These are phyloP conservation scores for Hypericum perforatum DNA, from an alignment of 345 rosid species.

Conservation along the genomic window DNA sequence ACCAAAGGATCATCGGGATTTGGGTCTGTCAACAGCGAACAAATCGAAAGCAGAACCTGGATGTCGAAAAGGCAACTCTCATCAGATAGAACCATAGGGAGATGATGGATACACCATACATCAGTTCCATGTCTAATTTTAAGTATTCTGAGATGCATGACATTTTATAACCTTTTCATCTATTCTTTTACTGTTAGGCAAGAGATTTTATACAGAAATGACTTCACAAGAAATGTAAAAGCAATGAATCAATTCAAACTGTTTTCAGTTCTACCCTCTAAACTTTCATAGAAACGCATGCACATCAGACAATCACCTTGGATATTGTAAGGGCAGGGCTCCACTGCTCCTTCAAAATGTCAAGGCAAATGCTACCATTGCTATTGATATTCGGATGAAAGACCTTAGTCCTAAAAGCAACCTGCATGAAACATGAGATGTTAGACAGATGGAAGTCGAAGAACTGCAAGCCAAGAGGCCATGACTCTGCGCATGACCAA, in stretches of 20 bases:
- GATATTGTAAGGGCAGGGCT: slow-evolving; percentile 3
- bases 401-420: slow-evolving; percentile 4
- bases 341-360: slow-evolving; percentile 4
- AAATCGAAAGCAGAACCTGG: slow-evolving; percentile 3
- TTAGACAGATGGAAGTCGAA: neutral
- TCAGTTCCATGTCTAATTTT: too few species aligned
- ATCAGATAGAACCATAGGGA: too few species aligned
- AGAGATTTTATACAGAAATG: too few species aligned
- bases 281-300: too few species aligned
- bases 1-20: slow-evolving; percentile 3
- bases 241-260: too few species aligned
- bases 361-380: slow-evolving; percentile 6
- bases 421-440: neutral
- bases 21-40: slow-evolving; percentile 5
- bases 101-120: too few species aligned
- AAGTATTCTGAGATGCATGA: too few species aligned
- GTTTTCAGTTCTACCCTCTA: too few species aligned
- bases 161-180: too few species aligned
- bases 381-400: slow-evolving; percentile 5
- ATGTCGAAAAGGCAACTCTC: neutral
- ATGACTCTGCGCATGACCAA: neutral
- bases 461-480: neutral
- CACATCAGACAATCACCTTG: neutral
- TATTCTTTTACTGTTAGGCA: too few species aligned
- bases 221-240: too few species aligned